Evolutionary conservation across 2,329 filamentous ascomycete species (phyloP).

Genomic region (Colletotrichum shisoi): DNA sequence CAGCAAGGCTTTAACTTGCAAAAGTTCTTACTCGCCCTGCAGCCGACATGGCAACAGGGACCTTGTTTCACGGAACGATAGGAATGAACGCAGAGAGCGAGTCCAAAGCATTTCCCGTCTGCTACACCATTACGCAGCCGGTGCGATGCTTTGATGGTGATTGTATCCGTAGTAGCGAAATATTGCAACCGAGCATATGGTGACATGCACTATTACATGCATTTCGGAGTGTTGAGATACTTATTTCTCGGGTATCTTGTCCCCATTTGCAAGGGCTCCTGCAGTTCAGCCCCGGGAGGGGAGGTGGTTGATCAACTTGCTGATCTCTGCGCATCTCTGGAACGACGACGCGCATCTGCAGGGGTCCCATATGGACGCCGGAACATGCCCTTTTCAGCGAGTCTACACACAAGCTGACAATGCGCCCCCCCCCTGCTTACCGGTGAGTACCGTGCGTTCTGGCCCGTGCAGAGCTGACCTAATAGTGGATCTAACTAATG

Average conservation of each 20-base stretch:
- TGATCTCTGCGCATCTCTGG: neutral
- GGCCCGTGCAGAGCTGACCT: too few species aligned
- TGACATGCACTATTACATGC: neutral
- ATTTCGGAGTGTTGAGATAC: neutral
- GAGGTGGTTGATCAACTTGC: slow-evolving; percentile 12
- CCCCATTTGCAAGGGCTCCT: slow-evolving; percentile 2
- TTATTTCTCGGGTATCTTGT: neutral
- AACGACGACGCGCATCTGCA: slow-evolving; percentile 1
- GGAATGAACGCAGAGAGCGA: neutral
- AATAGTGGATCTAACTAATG: too few species aligned
- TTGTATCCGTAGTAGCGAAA: neutral
- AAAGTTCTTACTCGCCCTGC: neutral
- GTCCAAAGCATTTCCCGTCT: too few species aligned
- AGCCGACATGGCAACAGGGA: neutral
- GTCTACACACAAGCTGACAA: too few species aligned
- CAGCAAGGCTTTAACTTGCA: neutral
- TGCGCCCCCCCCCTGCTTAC: too few species aligned
- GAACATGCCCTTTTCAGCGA: too few species aligned
- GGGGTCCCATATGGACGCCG: neutral
- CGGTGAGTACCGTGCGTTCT: too few species aligned
- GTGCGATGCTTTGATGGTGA: neutral
- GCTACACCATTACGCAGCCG: too few species aligned
- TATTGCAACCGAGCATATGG: slow-evolving; percentile 10
- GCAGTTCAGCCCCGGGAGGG: slow-evolving; percentile 8
- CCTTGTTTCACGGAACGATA: neutral